Conservation (phyloP, 2,329 filamentous ascomycete species). For the Didymella segeticola region DNA sequence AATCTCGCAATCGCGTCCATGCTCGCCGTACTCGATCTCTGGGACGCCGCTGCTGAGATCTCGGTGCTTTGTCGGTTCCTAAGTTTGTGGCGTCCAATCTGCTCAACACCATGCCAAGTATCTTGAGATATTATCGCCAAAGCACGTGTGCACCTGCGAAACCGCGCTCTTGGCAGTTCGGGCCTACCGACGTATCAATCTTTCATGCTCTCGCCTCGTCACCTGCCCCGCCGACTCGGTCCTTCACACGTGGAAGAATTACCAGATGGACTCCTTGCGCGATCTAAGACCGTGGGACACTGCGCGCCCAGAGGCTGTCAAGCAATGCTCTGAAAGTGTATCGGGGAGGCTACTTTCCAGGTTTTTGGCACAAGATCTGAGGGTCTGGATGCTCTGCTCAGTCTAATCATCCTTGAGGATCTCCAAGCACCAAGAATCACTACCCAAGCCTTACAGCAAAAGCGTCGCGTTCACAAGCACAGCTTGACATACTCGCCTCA, state of each 20-base stretch:
- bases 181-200: conserved; percentile 6
- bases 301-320: not conserved
- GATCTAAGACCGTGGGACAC: not conserved
- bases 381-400: not conserved
- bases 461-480: not conserved
- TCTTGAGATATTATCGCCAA: not conserved
- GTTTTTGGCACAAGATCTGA: not conserved
- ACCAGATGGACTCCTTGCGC: not conserved
- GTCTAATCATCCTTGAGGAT: not conserved
- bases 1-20: not conserved
- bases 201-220: not conserved
- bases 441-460: not conserved
- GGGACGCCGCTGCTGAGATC: not conserved
- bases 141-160: not conserved
- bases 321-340: not conserved
- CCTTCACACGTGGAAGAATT: not conserved
- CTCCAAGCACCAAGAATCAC: not conserved
- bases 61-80: conserved; percentile 8
- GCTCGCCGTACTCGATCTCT: not conserved
- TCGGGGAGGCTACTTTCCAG: not conserved
- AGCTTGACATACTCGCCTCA: not conserved
- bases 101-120: conserved; percentile 18
- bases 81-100: conserved; percentile 10
- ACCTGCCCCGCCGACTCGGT: not conserved
- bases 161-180: conserved; percentile 14